Base-by-base conservation (phyloP, 441 rosid species). In the Syzygium syzygioides region DNA sequence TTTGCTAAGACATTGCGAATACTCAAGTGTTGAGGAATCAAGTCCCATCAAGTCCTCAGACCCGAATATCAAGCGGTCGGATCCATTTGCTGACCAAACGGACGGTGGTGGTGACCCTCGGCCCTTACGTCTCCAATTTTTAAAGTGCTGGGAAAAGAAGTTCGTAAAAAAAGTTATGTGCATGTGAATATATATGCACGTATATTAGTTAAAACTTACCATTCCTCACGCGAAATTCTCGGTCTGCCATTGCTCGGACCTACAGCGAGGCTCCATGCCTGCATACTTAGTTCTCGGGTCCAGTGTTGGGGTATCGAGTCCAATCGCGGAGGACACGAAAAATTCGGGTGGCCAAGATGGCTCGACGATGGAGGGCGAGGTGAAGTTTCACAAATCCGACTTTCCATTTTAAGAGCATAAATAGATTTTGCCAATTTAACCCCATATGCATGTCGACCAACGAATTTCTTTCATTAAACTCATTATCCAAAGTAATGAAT, bases 401-500 rank as follows among this genome's bases (percentile, higher is more conserved):
- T 20, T 8, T 20, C 59, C 59, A 3, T 55, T 55, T 3, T 19
- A 20, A 55, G 23, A 19, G 26, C 15, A 9, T 18, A 18, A 5
- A 68, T 68, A 37, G 8, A 19, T 32, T 34, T 68, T 34, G 48
- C 26, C 10, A 68, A 34, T 19, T 0, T 1, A 34, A 68, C 20
- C 13, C 28, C 9, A 18, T 64, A n/a, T 9, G 10, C 2, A 30
- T 4, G 3, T 17, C 0, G 0, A 30, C 41, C 41, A 15, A 2
- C 5, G 0, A 64, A 64, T 17, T 64, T 30, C 3, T 64, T 30
- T 64, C 3, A 17, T 19, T 64, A 4, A 4, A 17, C 41, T 64
- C 76, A 30, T 4, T 64, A 30, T 15, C 41, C 76, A 64, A 64
- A 64, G 23, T 15, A 64, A 30, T 64, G 41, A 8, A 4, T 18